Conservation (phyloP, 2,329 filamentous ascomycete genomes). For the Dothideomycetes sp. region DNA sequence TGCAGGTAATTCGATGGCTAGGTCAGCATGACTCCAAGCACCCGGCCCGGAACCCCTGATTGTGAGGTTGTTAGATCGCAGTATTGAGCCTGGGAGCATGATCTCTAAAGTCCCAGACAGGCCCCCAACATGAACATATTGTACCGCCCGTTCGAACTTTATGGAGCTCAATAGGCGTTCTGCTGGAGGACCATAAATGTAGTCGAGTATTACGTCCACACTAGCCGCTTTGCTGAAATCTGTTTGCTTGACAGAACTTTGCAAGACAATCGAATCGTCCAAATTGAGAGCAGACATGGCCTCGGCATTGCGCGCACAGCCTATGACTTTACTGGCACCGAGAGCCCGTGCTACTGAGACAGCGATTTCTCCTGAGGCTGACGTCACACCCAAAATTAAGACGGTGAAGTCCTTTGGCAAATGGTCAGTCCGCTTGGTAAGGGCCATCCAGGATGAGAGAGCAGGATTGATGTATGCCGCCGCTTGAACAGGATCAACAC, state of each 20-base stretch:
- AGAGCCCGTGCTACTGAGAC: constrained; percentile 36
- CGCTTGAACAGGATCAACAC: constrained; percentile 37
- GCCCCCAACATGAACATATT: constrained; percentile 43
- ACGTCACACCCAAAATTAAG: constrained; percentile 43
- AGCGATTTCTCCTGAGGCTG: constrained; percentile 40
- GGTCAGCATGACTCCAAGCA: constrained; percentile 15
- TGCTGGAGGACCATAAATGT: constrained; percentile 41
- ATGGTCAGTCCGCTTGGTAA: constrained; percentile 32
- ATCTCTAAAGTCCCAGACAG: constrained; percentile 28
- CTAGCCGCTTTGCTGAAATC: constrained; percentile 37
- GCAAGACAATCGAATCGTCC: constrained; percentile 36
- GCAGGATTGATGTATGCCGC: constrained; percentile 45
- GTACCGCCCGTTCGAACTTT: constrained; percentile 31
- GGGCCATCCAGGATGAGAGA: constrained; percentile 48
- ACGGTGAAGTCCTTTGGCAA: constrained; percentile 35
- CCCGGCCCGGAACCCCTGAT: constrained; percentile 20
- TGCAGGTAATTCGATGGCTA: constrained; percentile 13
- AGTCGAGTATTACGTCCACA: constrained; percentile 47
- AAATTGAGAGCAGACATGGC: constrained; percentile 34
- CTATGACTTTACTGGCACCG: constrained; percentile 40
- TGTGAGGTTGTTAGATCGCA: constrained; percentile 40
- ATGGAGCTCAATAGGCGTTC: constrained; percentile 32
- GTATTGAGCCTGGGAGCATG: constrained; percentile 29
- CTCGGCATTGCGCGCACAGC: constrained; percentile 37
- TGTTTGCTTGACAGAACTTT: constrained; percentile 25